Conservation (phyloP, 305 asterid genomes). For the Fraxinus latifolia region DNA sequence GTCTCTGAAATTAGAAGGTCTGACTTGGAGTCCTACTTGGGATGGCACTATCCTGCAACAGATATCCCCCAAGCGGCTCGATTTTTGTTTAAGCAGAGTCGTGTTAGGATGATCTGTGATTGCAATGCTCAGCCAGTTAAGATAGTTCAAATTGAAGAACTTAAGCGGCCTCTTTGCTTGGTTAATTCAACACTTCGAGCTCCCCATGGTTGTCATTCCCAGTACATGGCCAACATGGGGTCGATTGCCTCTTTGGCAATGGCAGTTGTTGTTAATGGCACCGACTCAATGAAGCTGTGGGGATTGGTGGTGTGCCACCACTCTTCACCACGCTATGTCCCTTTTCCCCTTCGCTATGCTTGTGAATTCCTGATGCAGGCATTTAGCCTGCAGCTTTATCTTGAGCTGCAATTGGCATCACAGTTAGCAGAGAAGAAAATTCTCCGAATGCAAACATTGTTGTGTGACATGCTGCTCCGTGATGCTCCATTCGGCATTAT, state of each 20-base stretch:
- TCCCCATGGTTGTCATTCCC: conserved; percentile 31
- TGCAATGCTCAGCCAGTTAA: conserved; percentile 26
- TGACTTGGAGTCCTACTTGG: conserved; percentile 28
- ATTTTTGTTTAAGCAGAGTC: conserved; percentile 30
- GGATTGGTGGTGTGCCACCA: conserved; percentile 33
- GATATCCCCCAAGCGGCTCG: conserved; percentile 33
- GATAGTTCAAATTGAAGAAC: conserved; percentile 26
- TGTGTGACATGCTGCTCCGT: conserved; percentile 33
- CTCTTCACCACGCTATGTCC: conserved; percentile 28
- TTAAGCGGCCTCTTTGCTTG: conserved; percentile 26
- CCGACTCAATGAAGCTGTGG: conserved; percentile 25
- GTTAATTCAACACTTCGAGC: conserved; percentile 33
- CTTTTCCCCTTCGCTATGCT: conserved; percentile 29
- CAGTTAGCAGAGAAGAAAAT: conserved; percentile 26
- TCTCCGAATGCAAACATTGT: conserved; percentile 26
- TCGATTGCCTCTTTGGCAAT: conserved; percentile 25
- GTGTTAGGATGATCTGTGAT: conserved; percentile 31
- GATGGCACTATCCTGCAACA: conserved; percentile 33
- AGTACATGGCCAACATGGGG: conserved; percentile 31
- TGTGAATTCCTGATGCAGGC: conserved; percentile 33
- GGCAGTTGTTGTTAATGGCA: conserved; percentile 27
- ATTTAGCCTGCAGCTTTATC: conserved; percentile 25
- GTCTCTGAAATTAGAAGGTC: conserved; percentile 26
- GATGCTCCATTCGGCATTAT: conserved; percentile 28
- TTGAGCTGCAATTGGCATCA: conserved; percentile 31